phyloP scores from a whole-genome alignment of 1,284 basidiomycete species.

The Cryptococcus maquisensis region DNA sequence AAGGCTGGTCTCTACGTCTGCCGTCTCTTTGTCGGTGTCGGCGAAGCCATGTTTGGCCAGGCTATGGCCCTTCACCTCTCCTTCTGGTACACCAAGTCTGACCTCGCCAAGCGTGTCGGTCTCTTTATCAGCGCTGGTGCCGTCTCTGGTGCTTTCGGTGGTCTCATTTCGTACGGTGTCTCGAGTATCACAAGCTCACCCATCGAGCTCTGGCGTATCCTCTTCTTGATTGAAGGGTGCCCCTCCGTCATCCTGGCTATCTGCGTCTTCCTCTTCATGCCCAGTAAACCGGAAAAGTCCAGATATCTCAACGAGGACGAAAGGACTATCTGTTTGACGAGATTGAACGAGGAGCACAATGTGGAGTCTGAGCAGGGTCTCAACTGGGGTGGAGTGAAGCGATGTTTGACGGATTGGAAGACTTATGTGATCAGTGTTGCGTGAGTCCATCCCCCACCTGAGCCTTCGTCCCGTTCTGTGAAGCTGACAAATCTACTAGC shows the following conservation, averaged over 20 bases:
- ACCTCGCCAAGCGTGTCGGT: conserved; percentile 50
- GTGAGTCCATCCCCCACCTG: conserved; percentile 52
- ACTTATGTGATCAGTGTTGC: conserved; percentile 57
- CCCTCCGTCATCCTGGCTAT: conserved; percentile 60
- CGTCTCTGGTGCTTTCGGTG: conserved; percentile 45
- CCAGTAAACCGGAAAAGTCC: conserved; percentile 71
- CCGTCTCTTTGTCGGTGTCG: conserved; percentile 49
- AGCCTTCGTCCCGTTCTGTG: too few species aligned
- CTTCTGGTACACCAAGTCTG: conserved; percentile 48
- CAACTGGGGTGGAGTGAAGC: conserved; percentile 53
- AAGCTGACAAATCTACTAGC: conserved; percentile 57
- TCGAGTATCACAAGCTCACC: conserved; percentile 31
- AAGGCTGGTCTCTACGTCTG: conserved; percentile 45
- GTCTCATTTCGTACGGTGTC: conserved; percentile 46
- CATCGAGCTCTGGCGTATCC: conserved; percentile 39
- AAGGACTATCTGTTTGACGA: conserved; percentile 64
- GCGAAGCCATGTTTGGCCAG: conserved; percentile 46
- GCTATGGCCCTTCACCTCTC: conserved; percentile 41
- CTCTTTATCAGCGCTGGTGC: conserved; percentile 51
- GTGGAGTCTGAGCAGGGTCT: conserved; percentile 54
- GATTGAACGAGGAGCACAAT: conserved; percentile 66
- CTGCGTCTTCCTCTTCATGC: conserved; percentile 62
- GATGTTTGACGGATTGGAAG: conserved; percentile 63
- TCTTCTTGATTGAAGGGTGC: conserved; percentile 59
- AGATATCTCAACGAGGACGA: conserved; percentile 66